Conservation (phyloP, 2,329 filamentous ascomycete genomes). For the Bipolaris victoriae region DNA sequence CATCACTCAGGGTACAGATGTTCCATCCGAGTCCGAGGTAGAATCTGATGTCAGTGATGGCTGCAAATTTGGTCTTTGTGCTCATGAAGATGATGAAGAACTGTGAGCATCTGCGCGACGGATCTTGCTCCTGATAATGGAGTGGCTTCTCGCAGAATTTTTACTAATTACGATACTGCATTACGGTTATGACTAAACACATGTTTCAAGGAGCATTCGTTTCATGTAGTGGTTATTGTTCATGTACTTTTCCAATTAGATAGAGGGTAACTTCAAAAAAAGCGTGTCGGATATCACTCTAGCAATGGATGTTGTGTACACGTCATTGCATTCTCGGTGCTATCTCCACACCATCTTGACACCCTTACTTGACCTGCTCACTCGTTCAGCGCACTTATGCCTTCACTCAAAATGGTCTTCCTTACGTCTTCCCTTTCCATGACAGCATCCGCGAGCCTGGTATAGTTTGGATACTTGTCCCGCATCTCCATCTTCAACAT, state of each 20-base stretch:
- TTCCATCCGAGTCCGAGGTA: neutral
- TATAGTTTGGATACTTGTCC: conserved; percentile 24
- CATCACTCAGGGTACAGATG: neutral
- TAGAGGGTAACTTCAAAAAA: neutral
- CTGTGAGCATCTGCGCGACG: neutral
- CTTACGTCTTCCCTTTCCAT: conserved; percentile 15
- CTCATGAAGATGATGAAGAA: neutral
- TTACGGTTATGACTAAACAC: too few relatives aligned
- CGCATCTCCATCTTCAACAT: conserved; percentile 18
- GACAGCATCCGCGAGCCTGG: conserved; percentile 17
- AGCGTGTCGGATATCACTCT: neutral
- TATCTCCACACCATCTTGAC: too few relatives aligned
- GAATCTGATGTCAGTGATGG: neutral
- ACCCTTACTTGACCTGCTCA: neutral
- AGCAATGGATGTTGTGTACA: neutral
- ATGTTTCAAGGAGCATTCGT: too few relatives aligned
- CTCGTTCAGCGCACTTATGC: neutral
- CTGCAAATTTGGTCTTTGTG: neutral
- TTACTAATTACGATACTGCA: too few relatives aligned
- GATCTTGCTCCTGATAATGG: too few relatives aligned
- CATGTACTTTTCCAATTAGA: neutral
- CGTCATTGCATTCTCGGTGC: neutral
- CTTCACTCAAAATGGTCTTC: neutral
- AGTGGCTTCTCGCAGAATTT: too few relatives aligned
- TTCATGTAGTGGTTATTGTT: neutral